Evolutionary conservation across 163 green algal genomes (phyloP).

Genomic region (Chloroidium sp.): DNA sequence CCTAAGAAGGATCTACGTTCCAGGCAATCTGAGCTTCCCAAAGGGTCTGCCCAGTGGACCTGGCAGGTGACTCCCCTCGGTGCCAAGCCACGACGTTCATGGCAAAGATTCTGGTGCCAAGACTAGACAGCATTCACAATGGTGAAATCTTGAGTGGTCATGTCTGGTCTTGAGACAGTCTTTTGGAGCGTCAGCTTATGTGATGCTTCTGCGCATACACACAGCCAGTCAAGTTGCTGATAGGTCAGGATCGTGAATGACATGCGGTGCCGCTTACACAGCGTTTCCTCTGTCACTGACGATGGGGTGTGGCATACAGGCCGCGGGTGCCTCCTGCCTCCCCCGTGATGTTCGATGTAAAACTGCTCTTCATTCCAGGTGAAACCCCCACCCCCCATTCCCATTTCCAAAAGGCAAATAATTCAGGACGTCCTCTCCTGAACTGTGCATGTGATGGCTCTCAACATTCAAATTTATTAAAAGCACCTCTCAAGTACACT

Average conservation of each 20-base stretch:
- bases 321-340: conserved; percentile 66
- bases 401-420: neutral
- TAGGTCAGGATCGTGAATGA: too few species aligned
- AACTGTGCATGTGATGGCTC: too few species aligned
- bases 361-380: conserved; percentile 86
- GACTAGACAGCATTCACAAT: neutral
- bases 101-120: neutral
- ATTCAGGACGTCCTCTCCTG: too few species aligned
- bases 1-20: conserved; percentile 87
- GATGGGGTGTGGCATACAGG: neutral
- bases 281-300: too few species aligned
- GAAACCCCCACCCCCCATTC: neutral
- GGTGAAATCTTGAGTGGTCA: neutral
- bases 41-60: conserved; percentile 78
- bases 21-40: conserved; percentile 84
- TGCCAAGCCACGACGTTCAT: neutral
- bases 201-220: too few species aligned
- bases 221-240: too few species aligned
- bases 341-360: conserved; percentile 91
- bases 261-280: too few species aligned
- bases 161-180: neutral
- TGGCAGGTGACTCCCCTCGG: conserved; percentile 36
- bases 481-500: too few species aligned
- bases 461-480: too few species aligned
- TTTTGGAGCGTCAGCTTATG: too few species aligned